Percentiles rank a stretch among this genome's conserved stretches.
These are phyloP conservation scores for Ceratocystis papillata DNA, from an alignment of 2,329 filamentous ascomycete genomes.

Conservation along the genomic window DNA sequence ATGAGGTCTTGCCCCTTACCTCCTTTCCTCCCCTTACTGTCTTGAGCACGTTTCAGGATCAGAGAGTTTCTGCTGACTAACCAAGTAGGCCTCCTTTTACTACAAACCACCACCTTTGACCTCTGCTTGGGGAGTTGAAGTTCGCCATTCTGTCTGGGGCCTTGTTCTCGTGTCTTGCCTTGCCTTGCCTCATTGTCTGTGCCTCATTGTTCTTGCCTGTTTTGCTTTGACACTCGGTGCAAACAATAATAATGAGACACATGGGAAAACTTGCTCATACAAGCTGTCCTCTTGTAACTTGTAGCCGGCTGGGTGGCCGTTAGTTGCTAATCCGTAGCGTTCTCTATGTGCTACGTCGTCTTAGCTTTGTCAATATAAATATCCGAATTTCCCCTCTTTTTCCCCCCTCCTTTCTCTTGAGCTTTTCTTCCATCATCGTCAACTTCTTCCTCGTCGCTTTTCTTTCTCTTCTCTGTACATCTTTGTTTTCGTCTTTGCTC, in stretches of 20 bases:
- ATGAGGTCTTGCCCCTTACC: neutral
- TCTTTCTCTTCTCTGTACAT: constrained; percentile 5
- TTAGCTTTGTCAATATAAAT: constrained; percentile 10
- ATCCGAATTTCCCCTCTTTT: constrained; percentile 6
- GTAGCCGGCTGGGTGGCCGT: neutral
- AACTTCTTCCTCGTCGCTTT: neutral
- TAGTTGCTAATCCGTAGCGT: neutral
- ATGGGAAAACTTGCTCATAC: neutral
- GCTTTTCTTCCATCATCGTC: neutral
- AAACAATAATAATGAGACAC: too few relatives aligned
- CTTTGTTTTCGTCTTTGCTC: constrained; percentile 14
- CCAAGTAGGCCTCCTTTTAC: neutral
- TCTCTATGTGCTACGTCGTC: neutral
- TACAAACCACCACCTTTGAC: neutral
- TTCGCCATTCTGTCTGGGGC: neutral
- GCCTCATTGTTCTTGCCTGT: neutral
- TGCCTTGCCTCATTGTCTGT: neutral
- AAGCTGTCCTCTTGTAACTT: neutral
- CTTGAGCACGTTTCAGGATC: constrained; percentile 19
- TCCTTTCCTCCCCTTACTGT: neutral
- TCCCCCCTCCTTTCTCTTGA: neutral
- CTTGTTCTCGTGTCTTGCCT: neutral
- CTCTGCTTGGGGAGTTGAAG: neutral
- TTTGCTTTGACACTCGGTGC: neutral
- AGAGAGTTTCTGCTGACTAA: constrained; percentile 8